Base-by-base conservation (phyloP, 129 eudicot genomes). In the Chrysanthemum lavandulifolium region DNA sequence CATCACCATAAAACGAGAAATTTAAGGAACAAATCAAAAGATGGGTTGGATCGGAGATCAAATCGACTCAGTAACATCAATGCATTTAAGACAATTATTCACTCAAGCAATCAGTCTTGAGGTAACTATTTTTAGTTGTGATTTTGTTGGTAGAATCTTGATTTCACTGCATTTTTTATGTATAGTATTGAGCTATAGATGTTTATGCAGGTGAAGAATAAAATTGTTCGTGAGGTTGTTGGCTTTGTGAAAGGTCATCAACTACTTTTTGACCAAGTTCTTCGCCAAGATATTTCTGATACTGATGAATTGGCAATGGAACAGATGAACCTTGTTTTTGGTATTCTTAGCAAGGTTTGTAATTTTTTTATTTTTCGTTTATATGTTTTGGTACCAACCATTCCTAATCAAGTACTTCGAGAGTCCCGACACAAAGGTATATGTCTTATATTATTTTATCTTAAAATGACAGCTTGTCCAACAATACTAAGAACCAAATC, bases 331-430 rank as follows among this genome's bases (percentile, higher is more conserved):
- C 91, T 89, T 78, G 98, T 87, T 76, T 88, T 89, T 75, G 95
- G 91, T 43, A 80, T 85, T 64, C 91, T 92, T 71, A 82, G 95
- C 91, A 92, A 92, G 98, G 98, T 87, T 86, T 55, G 50, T 9
- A 33, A 43, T 71, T 40, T 23, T 45, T 85, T 89, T 82, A 85
- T 92, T 29, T 29, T 29, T 29, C 33, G 4, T 29, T 29, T 29
- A 29, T 29, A 29, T 29, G 33, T 29, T 29, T 29, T 29, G 3
- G 33, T 29, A 29, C 33, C 33, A 19, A 19, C 21, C 21, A 19
- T 19, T 19, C 21, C 21, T 19, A 19, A 19, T 19, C 21, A 19
- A 19, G 21, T 19, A 19, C 21, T 19, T 19, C 21, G 21, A 19
- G 0, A 19, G 21, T 19, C 21, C 21, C 21, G 0, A 19, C 0